Evolutionary conservation across 2,329 filamentous ascomycete species (phyloP), one percentile per base, ranked within the genome.

Genomic region (Exophiala xenobiotica): DNA sequence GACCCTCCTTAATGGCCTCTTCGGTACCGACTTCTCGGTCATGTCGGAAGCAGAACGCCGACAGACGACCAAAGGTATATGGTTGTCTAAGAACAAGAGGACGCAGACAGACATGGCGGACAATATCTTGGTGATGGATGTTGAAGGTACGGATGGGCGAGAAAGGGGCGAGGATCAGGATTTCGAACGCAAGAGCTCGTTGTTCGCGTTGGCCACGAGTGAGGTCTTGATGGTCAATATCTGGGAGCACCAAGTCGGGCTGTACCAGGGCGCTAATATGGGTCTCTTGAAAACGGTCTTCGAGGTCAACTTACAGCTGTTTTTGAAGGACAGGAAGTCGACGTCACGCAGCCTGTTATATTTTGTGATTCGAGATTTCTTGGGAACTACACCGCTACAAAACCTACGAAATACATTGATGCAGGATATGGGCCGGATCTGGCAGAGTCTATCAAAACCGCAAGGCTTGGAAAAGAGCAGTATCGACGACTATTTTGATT

Each of bases 181-280:
- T 68, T 99, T 99, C 70, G 93, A 99, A 79, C 82, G 93, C 66
- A 99, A 99, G 77, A 96, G 91, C 70, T 93, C 93, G 19, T 80
- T 99, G 16, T 99, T 99, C 73, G 93, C 93, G 45, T 80, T 99
- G 64, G 93, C 93, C 43, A 99, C 93, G 14, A 97, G 92, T 69
- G 93, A 99, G 75, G 92, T 99, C 46, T 79, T 99, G 63, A 95
- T 99, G 67, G 87, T 99, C 71, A 99, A 99, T 68, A 95, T 99
- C 61, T 99, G 93, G 93, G 93, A 99, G 73, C 92, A 96, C 70
- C 93, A 99, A 72, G 93, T 99, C 56, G 93, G 93, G 41, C 72
- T 99, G 69, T 99, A 99, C 68, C 92, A 99, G 74, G 93, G 93
- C 51, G 93, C 93, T 63, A 99, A 99, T 70, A 99, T 99, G 93